phyloP scores from a whole-genome alignment of 2,329 filamentous ascomycete species.

The Penicillium oxalicum region DNA sequence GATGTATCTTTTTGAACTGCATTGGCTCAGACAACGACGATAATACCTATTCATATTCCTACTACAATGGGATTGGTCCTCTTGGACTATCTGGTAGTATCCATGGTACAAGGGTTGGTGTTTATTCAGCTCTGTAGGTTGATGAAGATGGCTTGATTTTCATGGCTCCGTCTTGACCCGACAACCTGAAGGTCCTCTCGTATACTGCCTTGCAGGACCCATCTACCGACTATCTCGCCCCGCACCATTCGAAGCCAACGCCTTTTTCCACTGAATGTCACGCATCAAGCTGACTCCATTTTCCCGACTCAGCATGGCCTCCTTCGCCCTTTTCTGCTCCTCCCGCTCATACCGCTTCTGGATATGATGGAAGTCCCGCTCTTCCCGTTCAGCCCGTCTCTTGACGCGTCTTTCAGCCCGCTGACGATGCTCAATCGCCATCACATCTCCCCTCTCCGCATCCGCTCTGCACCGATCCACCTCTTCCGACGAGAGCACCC shows the following conservation, averaged over 20 bases:
- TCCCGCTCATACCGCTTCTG: constrained; percentile 37
- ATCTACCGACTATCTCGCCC: background rate
- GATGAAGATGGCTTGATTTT: too few species aligned
- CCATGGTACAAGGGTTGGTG: too few species aligned
- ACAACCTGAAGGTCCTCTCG: too few species aligned
- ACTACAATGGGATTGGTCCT: too few species aligned
- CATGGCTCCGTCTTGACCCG: background rate
- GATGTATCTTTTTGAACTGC: too few species aligned
- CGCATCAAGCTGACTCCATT: constrained; percentile 26
- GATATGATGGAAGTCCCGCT: constrained; percentile 34
- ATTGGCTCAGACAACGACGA: too few species aligned
- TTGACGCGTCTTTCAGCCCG: constrained; percentile 25
- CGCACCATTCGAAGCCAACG: background rate
- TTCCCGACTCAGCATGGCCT: constrained; percentile 27
- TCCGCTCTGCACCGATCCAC: constrained; percentile 39
- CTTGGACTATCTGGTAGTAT: too few species aligned
- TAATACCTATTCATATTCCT: too few species aligned
- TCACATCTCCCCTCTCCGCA: constrained; percentile 36
- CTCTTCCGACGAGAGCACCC: constrained; percentile 45
- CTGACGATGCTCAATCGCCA: constrained; percentile 33
- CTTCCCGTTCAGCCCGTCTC: constrained; percentile 27
- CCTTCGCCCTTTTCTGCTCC: constrained; percentile 32
- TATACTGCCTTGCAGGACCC: too few species aligned
- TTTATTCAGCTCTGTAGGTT: too few species aligned
- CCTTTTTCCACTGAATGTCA: constrained; percentile 9